Percentiles rank a stretch among this genome's conserved stretches.
Conservation (phyloP, 352 stramenopile species). For the Phytophthora kernoviae region DNA sequence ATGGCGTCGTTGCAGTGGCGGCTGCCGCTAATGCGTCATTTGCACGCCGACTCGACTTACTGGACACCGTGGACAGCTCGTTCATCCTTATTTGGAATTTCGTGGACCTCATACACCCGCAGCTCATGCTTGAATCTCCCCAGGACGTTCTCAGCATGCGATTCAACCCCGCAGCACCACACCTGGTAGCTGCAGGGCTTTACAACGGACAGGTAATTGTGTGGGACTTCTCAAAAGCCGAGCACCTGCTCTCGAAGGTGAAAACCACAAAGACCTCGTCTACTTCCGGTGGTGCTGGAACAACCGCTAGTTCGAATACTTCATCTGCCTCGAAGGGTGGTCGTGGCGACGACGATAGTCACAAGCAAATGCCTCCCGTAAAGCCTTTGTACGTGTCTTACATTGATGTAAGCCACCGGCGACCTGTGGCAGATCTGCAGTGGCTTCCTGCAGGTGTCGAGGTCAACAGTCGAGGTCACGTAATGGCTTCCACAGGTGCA, state of each 20-base stretch:
- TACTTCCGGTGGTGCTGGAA: conserved; percentile 7
- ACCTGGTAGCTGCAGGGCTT: conserved; percentile 81
- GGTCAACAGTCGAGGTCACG: conserved; percentile 89
- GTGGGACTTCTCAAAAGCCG: conserved; percentile 90
- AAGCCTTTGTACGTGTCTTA: conserved; percentile 83
- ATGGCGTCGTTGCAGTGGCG: conserved; percentile 88
- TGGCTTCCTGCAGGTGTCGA: conserved; percentile 88
- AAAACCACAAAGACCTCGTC: conserved; percentile 47
- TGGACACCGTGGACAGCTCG: conserved; percentile 81
- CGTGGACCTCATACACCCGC: conserved; percentile 92
- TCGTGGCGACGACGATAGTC: conserved; percentile 50
- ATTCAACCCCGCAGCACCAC: conserved; percentile 89
- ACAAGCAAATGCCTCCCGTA: conserved; percentile 69
- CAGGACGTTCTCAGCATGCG: conserved; percentile 90
- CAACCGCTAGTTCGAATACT: conserved; percentile 11
- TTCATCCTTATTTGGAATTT: conserved; percentile 96
- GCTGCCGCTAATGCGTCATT: conserved; percentile 82
- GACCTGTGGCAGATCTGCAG: conserved; percentile 85
- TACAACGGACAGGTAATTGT: conserved; percentile 92
- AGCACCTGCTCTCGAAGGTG: conserved; percentile 65
- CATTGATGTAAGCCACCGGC: conserved; percentile 88
- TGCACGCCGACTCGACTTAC: conserved; percentile 76
- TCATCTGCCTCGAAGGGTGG: conserved; percentile 24
- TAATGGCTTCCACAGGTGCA: conserved; percentile 52
- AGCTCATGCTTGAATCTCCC: conserved; percentile 92